A percentile compares a stretch with the other conserved stretches of the same genome.
phyloP scores from a whole-genome alignment of 1,284 basidiomycete genomes.

The Ceratobasidium sp. region DNA sequence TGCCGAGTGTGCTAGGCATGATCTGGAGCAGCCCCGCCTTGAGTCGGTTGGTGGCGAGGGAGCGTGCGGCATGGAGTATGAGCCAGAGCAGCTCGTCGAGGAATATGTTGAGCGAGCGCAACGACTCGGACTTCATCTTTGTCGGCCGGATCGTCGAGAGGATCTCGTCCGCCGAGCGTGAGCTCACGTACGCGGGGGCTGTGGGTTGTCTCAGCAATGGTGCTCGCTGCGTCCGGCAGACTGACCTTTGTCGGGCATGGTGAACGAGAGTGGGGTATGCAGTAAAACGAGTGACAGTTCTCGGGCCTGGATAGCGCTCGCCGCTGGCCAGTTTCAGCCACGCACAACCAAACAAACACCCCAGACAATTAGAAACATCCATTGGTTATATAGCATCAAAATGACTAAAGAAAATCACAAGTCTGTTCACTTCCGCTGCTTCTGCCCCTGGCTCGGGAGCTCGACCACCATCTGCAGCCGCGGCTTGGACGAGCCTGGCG shows the following conservation, averaged over 20 bases:
- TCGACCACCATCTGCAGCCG: constrained; percentile 24
- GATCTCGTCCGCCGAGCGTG: constrained; percentile 84
- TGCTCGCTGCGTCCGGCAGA: too few relatives aligned
- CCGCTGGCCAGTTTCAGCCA: constrained; percentile 26
- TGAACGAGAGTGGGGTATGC: constrained; percentile 13
- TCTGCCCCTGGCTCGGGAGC: constrained; percentile 1
- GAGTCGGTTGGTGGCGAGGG: constrained; percentile 77
- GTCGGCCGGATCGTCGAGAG: constrained; percentile 91
- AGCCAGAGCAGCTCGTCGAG: constrained; percentile 87
- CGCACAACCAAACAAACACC: constrained; percentile 15
- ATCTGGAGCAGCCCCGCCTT: constrained; percentile 75
- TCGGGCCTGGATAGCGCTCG: constrained; percentile 19
- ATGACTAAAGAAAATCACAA: neutral
- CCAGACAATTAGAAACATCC: neutral
- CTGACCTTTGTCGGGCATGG: constrained; percentile 30
- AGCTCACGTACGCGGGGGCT: constrained; percentile 77
- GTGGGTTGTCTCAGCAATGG: constrained; percentile 7
- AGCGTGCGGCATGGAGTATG: constrained; percentile 72
- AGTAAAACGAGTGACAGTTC: constrained; percentile 13
- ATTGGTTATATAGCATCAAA: neutral
- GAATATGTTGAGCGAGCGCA: constrained; percentile 79
- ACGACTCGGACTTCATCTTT: constrained; percentile 74
- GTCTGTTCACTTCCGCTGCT: constrained; percentile 6
- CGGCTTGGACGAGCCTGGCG: neutral
- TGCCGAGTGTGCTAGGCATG: constrained; percentile 81